Percentiles rank a stretch among this genome's conserved stretches.
phyloP scores from a whole-genome alignment of 257 asterid genomes.

The Plantago major region DNA sequence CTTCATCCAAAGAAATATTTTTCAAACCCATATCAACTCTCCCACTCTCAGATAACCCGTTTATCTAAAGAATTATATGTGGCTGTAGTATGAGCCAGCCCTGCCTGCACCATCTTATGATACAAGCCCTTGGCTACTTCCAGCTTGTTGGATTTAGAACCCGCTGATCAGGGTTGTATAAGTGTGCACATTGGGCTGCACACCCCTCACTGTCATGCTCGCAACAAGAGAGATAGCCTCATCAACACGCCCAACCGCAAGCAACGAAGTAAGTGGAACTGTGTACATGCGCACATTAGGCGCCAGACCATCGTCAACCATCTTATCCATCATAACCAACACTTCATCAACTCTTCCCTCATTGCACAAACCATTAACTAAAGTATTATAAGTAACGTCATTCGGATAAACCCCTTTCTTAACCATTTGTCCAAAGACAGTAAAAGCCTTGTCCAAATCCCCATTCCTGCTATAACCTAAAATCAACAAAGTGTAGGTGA shows the following conservation, averaged over 20 bases:
- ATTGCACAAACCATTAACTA: slow-evolving; percentile 75
- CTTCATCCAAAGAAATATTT: slow-evolving; percentile 63
- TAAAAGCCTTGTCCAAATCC: slow-evolving; percentile 58
- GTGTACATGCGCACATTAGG: slow-evolving; percentile 77
- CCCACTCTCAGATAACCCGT: slow-evolving; percentile 49
- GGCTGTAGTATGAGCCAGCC: slow-evolving; percentile 65
- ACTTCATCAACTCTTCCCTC: slow-evolving; percentile 68
- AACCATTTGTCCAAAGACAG: slow-evolving; percentile 64
- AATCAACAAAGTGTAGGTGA: slow-evolving; percentile 73
- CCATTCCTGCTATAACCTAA: slow-evolving; percentile 79
- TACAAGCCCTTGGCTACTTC: slow-evolving; percentile 79
- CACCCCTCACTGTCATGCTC: slow-evolving; percentile 63
- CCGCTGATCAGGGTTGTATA: slow-evolving; percentile 84
- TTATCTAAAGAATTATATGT: slow-evolving; percentile 71
- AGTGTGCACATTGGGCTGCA: slow-evolving; percentile 62
- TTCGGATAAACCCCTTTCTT: slow-evolving; percentile 65
- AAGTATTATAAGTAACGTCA: slow-evolving; percentile 63
- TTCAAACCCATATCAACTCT: slow-evolving; percentile 40
- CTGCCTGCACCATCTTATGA: slow-evolving; percentile 70
- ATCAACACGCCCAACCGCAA: slow-evolving; percentile 49
- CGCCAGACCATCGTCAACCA: slow-evolving; percentile 55
- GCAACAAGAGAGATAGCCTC: slow-evolving; percentile 66
- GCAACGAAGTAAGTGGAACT: slow-evolving; percentile 56
- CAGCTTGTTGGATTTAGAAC: slow-evolving; percentile 46
- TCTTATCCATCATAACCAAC: slow-evolving; percentile 58